Evolutionary conservation across 495 filamentous ascomycete genomes (phyloP), one percentile per base, ranked within the genome.

Genomic region (Lophium mytilinum): DNA sequence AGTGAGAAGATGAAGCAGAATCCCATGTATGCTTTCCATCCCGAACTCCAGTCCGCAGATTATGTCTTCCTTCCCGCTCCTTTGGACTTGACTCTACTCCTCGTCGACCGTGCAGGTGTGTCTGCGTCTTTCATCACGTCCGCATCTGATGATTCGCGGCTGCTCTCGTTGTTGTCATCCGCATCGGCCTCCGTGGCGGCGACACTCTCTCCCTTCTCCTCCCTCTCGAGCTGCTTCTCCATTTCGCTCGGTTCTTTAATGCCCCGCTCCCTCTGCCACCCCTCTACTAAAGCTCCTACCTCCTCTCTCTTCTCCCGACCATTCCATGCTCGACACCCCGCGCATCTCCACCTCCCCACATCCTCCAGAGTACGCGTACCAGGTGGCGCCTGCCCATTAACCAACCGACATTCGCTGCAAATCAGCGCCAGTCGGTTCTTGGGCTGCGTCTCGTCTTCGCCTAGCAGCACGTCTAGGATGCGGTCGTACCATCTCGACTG

Each of bases 301-400:
- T 21, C 53, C 30, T 52, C 52, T 17, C 58, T 58, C 40, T 83
- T 83, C 58, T 89, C 86, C 62, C 84, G 79, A 1, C 92, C 91
- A 68, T 98, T 98, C 77, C 79, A 80, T n/a, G 81, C 75, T 0
- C 86, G 84, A 65, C 93, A 99, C 42, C 81, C 83, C 56, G 83
- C 85, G 73, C 93, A 99, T 51, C 85, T 83, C 93, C 93, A 99
- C 61, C 76, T 79, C 9, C 92, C 93, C 0, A 99, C 69, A 42
- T 96, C 92, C 14, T 87, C 81, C 14, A 90, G 72, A 0, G 75
- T 81, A 65, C 82, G 86, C 3, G 86, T 82, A 1, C 94, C 93
- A 0, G 93, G 93, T 10, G 93, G 92, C 1, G 94, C 93, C 66
- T 96, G 92, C 3, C 93, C 93, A 66, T 99, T 99, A 35, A 99